Evolutionary conservation across 805 yeast genomes (phyloP).

Genomic region (Brettanomyces custersianus): DNA sequence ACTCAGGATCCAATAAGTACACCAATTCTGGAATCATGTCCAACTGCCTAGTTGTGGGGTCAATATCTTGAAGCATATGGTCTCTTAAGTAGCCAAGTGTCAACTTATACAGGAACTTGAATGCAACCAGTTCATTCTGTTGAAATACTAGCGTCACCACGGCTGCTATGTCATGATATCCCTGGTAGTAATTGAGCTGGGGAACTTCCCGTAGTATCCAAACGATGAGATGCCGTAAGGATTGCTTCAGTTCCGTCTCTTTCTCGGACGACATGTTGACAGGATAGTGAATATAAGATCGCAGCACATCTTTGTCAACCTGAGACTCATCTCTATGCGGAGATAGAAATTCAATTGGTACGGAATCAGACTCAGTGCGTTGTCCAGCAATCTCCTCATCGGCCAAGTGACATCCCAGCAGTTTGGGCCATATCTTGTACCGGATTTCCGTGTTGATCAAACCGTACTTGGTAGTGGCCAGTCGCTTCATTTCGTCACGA

Average conservation of each 20-base stretch:
- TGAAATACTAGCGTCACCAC: constrained; percentile 48
- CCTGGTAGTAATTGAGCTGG: constrained; percentile 73
- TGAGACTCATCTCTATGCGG: constrained; percentile 71
- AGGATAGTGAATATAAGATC: constrained; percentile 51
- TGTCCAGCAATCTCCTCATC: not conserved
- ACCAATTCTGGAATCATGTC: constrained; percentile 57
- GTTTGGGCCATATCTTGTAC: constrained; percentile 40
- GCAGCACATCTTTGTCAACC: constrained; percentile 64
- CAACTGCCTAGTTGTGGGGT: constrained; percentile 58
- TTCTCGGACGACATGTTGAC: constrained; percentile 12
- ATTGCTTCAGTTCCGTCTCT: constrained; percentile 26
- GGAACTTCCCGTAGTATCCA: constrained; percentile 55
- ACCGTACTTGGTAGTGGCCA: constrained; percentile 25
- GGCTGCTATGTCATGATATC: constrained; percentile 81
- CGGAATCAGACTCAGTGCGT: not conserved
- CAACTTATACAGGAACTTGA: constrained; percentile 41
- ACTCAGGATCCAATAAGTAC: constrained; percentile 34
- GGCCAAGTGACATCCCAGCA: constrained; percentile 19
- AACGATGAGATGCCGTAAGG: constrained; percentile 37
- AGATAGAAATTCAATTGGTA: not conserved
- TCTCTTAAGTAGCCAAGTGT: constrained; percentile 66
- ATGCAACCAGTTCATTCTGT: constrained; percentile 26
- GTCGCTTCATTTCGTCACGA: constrained; percentile 1
- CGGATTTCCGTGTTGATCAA: constrained; percentile 34
- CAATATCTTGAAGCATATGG: constrained; percentile 68